Percentiles rank a stretch among this genome's conserved stretches.
These are phyloP conservation scores for Citrus mangshanensis DNA, from an alignment of 345 rosid genomes.

Conservation along the genomic window DNA sequence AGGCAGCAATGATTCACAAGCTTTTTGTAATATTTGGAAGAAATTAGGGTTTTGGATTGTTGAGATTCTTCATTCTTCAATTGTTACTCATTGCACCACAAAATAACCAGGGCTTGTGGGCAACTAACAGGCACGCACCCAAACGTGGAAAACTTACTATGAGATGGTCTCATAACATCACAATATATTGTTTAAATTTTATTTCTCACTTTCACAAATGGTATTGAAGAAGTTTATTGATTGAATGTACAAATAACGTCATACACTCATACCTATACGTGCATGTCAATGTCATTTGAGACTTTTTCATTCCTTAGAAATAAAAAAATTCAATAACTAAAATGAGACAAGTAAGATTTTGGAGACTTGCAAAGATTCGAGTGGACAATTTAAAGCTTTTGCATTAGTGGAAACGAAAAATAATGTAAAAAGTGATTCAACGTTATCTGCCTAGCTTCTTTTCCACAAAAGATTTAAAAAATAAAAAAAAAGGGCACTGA, in stretches of 20 bases:
- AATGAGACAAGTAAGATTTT: background rate
- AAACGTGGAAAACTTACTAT: too few relatives aligned
- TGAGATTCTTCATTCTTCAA: background rate
- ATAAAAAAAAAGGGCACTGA: background rate
- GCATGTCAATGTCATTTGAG: background rate
- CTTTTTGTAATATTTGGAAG: background rate
- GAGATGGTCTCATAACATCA: too few relatives aligned
- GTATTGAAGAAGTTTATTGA: too few relatives aligned
- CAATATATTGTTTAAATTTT: too few relatives aligned
- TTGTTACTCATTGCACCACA: background rate
- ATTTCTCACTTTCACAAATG: too few relatives aligned
- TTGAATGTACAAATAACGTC: background rate
- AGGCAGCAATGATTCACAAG: background rate
- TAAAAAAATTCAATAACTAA: too few relatives aligned
- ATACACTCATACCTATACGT: too few relatives aligned
- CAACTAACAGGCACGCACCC: background rate
- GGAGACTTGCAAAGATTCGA: background rate
- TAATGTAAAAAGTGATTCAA: background rate
- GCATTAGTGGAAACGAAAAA: background rate
- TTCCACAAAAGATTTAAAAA: background rate
- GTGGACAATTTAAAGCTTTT: background rate
- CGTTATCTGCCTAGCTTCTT: background rate
- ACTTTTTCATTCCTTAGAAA: background rate
- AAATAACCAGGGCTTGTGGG: background rate
- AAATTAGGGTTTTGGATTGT: background rate